phyloP scores from a whole-genome alignment of 2,329 filamentous ascomycete species.

The Fusarium continuum region DNA sequence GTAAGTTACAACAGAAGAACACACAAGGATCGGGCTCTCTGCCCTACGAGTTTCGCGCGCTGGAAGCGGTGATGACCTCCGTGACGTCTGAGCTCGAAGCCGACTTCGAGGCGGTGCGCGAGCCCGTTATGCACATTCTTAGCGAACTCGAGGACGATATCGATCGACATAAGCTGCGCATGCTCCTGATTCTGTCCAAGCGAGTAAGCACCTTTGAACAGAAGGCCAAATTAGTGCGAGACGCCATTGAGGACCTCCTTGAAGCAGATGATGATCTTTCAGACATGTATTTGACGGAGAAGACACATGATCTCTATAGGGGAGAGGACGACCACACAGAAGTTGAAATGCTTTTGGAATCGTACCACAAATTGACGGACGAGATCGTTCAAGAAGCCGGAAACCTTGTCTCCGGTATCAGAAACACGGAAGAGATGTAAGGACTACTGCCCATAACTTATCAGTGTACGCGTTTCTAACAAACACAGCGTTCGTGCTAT shows the following conservation, averaged over 20 bases:
- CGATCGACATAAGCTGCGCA: constrained; percentile 89
- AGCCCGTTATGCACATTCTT: constrained; percentile 89
- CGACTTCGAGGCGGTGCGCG: constrained; percentile 92
- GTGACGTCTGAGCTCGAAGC: constrained; percentile 92
- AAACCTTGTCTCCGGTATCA: constrained; percentile 91
- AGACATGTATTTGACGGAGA: constrained; percentile 95
- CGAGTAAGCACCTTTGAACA: constrained; percentile 97
- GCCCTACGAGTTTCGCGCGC: constrained; percentile 94
- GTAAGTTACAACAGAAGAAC: constrained; percentile 86
- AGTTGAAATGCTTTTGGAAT: constrained; percentile 95
- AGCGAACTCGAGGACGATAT: constrained; percentile 96
- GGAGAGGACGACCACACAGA: constrained; percentile 91
- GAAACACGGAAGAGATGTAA: constrained; percentile 98
- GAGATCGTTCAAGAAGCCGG: constrained; percentile 96
- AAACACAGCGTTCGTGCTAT: constrained; percentile 85
- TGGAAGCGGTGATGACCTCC: constrained; percentile 94
- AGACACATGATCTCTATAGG: constrained; percentile 75
- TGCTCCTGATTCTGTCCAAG: constrained; percentile 93
- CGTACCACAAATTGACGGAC: constrained; percentile 96
- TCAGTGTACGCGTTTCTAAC: constrained; percentile 30
- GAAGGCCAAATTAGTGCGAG: constrained; percentile 91
- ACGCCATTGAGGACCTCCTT: constrained; percentile 92
- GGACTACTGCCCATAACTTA: constrained; percentile 43
- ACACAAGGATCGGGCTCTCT: constrained; percentile 67
- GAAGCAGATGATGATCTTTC: constrained; percentile 96